Conservation (phyloP, 2,329 filamentous ascomycete genomes). For the Monilinia fructicola region DNA sequence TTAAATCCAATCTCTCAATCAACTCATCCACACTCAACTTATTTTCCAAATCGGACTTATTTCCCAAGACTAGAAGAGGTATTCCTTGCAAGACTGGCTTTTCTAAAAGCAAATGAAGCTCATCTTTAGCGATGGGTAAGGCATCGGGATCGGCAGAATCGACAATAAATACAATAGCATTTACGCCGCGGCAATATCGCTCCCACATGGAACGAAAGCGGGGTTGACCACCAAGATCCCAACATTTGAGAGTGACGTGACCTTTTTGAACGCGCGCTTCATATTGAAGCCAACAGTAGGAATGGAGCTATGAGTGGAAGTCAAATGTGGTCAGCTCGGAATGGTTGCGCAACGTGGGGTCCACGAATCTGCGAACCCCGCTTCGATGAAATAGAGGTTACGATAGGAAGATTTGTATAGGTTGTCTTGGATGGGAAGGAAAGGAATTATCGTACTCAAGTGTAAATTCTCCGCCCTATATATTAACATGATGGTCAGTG, state of each 20-base stretch:
- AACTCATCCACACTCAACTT: conserved; percentile 92
- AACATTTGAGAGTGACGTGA: conserved; percentile 98
- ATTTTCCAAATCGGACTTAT: conserved; percentile 93
- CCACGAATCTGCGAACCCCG: conserved; percentile 22
- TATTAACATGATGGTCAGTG: conserved; percentile 42
- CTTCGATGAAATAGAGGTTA: conserved; percentile 17
- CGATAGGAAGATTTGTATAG: conserved; percentile 3
- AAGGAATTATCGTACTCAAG: conserved; percentile 74
- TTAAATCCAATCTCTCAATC: conserved; percentile 89
- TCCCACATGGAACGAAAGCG: conserved; percentile 99
- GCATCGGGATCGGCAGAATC: conserved; percentile 85
- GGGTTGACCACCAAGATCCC: conserved; percentile 96
- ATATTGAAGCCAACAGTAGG: conserved; percentile 99
- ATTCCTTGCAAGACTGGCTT: conserved; percentile 85
- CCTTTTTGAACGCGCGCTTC: conserved; percentile 95
- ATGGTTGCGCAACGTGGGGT: conserved; percentile 22
- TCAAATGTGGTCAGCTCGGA: conserved; percentile 42
- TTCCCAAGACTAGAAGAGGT: conserved; percentile 88
- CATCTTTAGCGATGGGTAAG: conserved; percentile 82
- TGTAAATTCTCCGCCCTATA: conserved; percentile 94
- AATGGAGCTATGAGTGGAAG: conserved; percentile 70
- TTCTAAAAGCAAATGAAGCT: conserved; percentile 84
- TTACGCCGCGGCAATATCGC: conserved; percentile 94
- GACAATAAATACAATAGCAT: conserved; percentile 97
- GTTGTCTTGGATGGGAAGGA: neutral